A percentile compares a stretch with the other conserved stretches of the same genome.
These are phyloP conservation scores for Debaryomyces coudertii DNA, from an alignment of 1,139 yeast species.

Conservation along the genomic window DNA sequence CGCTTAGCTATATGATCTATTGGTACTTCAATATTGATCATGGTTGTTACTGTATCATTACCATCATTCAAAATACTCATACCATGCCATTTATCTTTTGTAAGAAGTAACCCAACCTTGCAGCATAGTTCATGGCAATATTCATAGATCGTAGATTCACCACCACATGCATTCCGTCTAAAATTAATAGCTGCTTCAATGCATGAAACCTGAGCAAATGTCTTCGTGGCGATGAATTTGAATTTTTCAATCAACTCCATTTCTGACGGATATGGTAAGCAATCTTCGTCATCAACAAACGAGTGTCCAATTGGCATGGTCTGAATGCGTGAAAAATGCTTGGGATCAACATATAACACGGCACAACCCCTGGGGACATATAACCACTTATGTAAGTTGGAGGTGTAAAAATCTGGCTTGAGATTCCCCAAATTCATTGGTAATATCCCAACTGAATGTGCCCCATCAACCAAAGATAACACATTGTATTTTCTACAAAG, in stretches of 20 bases:
- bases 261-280: slow-evolving; percentile 24
- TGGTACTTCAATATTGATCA: slow-evolving; percentile 55
- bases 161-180: slow-evolving; percentile 60
- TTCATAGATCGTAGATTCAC: slow-evolving; percentile 53
- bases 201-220: slow-evolving; percentile 29
- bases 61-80: slow-evolving; percentile 35
- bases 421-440: slow-evolving; percentile 46
- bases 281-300: slow-evolving; percentile 32
- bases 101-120: slow-evolving; percentile 41
- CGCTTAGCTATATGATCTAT: slow-evolving; percentile 3
- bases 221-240: slow-evolving; percentile 39
- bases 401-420: slow-evolving; percentile 62
- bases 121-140: slow-evolving; percentile 52
- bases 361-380: slow-evolving; percentile 63
- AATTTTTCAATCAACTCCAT: slow-evolving; percentile 43
- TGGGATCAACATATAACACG: slow-evolving; percentile 57
- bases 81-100: slow-evolving; percentile 37
- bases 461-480: slow-evolving; percentile 69
- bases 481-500: slow-evolving; percentile 52
- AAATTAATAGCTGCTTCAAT: slow-evolving; percentile 51
- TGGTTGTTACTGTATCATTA: slow-evolving; percentile 37
- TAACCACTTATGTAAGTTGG: slow-evolving; percentile 75
- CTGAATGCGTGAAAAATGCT: slow-evolving; percentile 54
- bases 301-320: slow-evolving; percentile 61
- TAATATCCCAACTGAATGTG: slow-evolving; percentile 66